phyloP scores from a whole-genome alignment of 805 yeast genomes.

The Wickerhamomyces chambardii region DNA sequence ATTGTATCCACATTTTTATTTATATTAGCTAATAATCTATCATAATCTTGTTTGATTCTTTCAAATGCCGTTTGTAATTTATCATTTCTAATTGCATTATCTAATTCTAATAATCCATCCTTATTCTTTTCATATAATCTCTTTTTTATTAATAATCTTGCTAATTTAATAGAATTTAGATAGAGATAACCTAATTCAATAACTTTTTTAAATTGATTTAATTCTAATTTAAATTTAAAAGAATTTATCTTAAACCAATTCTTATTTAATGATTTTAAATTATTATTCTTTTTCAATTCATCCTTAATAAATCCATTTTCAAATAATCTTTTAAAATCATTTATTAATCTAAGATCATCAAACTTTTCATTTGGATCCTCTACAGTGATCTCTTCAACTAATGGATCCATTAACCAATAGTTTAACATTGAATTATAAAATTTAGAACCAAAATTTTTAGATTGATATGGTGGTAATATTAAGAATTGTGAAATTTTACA shows the following conservation, averaged over 20 bases:
- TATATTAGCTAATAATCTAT: constrained; percentile 36
- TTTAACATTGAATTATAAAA: constrained; percentile 50
- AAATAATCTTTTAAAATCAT: constrained; percentile 52
- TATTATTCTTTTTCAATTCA: constrained; percentile 10
- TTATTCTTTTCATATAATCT: constrained; percentile 72
- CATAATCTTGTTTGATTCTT: constrained; percentile 63
- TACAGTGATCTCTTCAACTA: constrained; percentile 67
- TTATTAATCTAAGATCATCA: constrained; percentile 82
- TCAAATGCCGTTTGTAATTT: constrained; percentile 71
- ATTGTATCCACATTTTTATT: background rate
- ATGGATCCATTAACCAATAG: constrained; percentile 42
- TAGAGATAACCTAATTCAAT: constrained; percentile 61
- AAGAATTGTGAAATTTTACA: constrained; percentile 84
- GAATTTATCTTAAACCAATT: constrained; percentile 34
- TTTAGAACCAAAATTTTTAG: constrained; percentile 58
- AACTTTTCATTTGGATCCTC: constrained; percentile 94
- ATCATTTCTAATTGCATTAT: constrained; percentile 51
- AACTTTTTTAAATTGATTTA: constrained; percentile 69
- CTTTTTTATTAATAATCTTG: constrained; percentile 56
- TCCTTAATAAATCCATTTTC: constrained; percentile 21
- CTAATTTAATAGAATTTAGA: constrained; percentile 20
- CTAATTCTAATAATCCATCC: constrained; percentile 66
- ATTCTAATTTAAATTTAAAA: constrained; percentile 47
- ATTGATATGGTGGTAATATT: constrained; percentile 78
- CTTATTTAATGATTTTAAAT: constrained; percentile 12